Conservation (phyloP, 225 moss, liverwort and hornwort genomes). For the Antitrichia curtipendula region DNA sequence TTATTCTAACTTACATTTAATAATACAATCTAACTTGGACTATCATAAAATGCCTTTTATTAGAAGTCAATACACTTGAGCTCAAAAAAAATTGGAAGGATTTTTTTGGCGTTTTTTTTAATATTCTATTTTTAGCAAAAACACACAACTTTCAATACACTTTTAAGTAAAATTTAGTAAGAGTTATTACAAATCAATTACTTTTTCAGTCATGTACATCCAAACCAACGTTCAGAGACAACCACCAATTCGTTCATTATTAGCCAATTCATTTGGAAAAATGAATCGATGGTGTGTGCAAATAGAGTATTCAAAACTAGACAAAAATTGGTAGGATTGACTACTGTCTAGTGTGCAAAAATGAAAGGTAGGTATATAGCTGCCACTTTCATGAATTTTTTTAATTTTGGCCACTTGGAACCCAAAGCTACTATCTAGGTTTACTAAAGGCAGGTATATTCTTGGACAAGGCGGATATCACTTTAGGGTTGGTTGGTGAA, state of each 20-base stretch:
- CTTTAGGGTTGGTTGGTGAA: neutral
- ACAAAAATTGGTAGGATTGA: rapidly evolving
- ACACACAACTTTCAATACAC: neutral
- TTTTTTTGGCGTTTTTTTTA: too few relatives aligned
- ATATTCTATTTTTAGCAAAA: neutral
- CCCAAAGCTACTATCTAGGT: rapidly evolving
- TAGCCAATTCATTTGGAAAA: too few relatives aligned
- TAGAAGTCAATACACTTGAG: neutral
- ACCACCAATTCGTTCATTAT: rapidly evolving
- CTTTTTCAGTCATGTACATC: neutral
- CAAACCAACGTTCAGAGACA: rapidly evolving
- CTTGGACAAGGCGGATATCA: rapidly evolving
- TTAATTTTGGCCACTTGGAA: neutral
- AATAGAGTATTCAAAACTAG: rapidly evolving
- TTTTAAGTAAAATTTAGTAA: too few relatives aligned
- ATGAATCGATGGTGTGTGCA: rapidly evolving
- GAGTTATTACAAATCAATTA: neutral
- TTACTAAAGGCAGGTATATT: rapidly evolving
- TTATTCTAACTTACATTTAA: too few relatives aligned
- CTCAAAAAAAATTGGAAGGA: too few relatives aligned
- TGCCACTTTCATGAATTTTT: neutral
- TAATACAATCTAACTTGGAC: neutral
- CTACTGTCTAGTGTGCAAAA: neutral
- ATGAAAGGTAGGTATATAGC: neutral
- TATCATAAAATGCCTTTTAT: too few relatives aligned